A percentile compares a stretch with the other conserved stretches of the same genome.
Conservation (phyloP, 148 eudicot genomes). For the Diospyros lotus region DNA sequence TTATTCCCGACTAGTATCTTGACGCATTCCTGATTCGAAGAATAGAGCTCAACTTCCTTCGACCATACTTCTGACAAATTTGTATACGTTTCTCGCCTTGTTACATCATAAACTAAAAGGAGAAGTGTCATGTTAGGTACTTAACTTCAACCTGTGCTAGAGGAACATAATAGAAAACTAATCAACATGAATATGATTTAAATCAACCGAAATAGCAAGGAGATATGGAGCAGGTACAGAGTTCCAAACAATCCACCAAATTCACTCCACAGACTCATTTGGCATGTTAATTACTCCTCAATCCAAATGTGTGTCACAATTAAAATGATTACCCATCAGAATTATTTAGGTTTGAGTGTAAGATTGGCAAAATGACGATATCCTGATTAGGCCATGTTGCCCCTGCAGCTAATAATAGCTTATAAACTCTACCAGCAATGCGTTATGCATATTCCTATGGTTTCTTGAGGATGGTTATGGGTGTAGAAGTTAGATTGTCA, state of each 20-base stretch:
- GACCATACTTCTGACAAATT: constrained; percentile 53
- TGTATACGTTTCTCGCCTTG: constrained; percentile 50
- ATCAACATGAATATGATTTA: background rate
- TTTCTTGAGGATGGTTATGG: too few species aligned
- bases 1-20: constrained; percentile 65
- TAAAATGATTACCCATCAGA: too few species aligned
- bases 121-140: background rate
- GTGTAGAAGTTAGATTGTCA: too few species aligned
- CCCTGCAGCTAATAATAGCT: too few species aligned
- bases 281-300: too few species aligned
- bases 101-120: constrained; percentile 55
- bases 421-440: too few species aligned
- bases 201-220: background rate
- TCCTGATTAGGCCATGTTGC: too few species aligned
- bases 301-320: too few species aligned
- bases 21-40: constrained; percentile 52
- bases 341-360: too few species aligned
- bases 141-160: background rate
- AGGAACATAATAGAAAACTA: background rate
- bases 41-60: constrained; percentile 50
- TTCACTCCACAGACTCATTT: too few species aligned
- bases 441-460: too few species aligned
- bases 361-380: too few species aligned
- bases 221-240: background rate
- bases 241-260: background rate